These are phyloP conservation scores for Hygrocybe punicea DNA, from an alignment of 768 basidiomycete species.

Conservation along the genomic window DNA sequence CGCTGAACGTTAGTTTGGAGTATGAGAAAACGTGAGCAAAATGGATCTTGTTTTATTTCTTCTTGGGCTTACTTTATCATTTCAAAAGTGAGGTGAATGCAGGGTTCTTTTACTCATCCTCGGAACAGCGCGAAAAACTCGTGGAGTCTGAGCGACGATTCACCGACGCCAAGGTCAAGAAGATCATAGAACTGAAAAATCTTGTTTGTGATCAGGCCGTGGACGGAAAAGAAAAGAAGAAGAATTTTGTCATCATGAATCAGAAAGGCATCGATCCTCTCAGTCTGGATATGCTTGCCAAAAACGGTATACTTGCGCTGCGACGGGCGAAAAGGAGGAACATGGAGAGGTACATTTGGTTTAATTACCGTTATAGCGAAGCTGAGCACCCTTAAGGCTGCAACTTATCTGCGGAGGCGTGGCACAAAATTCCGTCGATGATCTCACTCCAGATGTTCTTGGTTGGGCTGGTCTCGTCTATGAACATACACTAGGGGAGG, in stretches of 20 bases:
- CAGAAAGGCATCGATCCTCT: constrained; percentile 99
- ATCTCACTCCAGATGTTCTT: constrained; percentile 83
- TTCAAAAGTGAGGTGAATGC: constrained; percentile 91
- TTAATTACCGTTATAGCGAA: not conserved
- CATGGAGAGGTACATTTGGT: constrained; percentile 81
- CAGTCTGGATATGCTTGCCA: constrained; percentile 90
- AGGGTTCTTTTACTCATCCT: constrained; percentile 97
- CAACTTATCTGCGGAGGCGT: constrained; percentile 93
- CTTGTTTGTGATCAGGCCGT: constrained; percentile 92
- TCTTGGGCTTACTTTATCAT: constrained; percentile 16
- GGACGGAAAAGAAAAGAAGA: constrained; percentile 73
- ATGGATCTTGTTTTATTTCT: constrained; percentile 18
- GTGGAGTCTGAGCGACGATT: constrained; percentile 96
- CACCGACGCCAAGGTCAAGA: constrained; percentile 90
- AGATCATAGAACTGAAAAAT: constrained; percentile 96
- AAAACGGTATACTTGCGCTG: constrained; percentile 93
- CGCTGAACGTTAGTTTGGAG: constrained; percentile 94
- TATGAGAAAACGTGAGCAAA: constrained; percentile 94
- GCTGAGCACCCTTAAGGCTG: constrained; percentile 46
- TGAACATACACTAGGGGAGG: constrained; percentile 98
- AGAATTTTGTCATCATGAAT: constrained; percentile 92
- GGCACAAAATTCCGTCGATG: constrained; percentile 97
- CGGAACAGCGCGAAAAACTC: constrained; percentile 97
- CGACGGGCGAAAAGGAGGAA: constrained; percentile 96
- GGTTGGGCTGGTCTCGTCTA: constrained; percentile 99